Evolutionary conservation across 2,329 filamentous ascomycete species (phyloP), one percentile per base, ranked within the genome.

Genomic region (Macrophomina pseudophaseolina): DNA sequence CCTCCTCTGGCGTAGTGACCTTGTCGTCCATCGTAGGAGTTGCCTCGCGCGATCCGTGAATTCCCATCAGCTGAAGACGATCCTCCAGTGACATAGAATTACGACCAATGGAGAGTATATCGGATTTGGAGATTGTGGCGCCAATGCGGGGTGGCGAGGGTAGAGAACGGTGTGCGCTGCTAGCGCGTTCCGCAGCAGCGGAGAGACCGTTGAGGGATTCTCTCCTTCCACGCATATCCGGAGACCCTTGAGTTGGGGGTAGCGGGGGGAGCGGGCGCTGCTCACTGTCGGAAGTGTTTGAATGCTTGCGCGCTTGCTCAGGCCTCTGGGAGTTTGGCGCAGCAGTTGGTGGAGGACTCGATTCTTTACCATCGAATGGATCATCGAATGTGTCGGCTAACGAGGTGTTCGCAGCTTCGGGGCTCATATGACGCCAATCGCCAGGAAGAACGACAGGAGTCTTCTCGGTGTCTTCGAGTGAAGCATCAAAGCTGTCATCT

Each of bases 391-490:
- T 77, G 67, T 85, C 80, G 4, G 82, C 81, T 44, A 87, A 74
- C 30, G 84, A 83, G 14, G 80, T 84, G 69, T 87, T 83, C n/a
- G 83, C 86, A 28, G 78, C 87, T 72, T 84, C 88, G 76, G 80
- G 92, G 81, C 81, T 94, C 85, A 90, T 88, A 70, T 87, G 91
- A 69, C 91, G 89, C 95, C 95, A 99, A 76, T 97, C 93, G 73
- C 98, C 95, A 0, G 95, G 95, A 28, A 96, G 87, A n/a, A 99
- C 94, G 11, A 99, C 95, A 0, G 95, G 95, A 0, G 95, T 98
- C 83, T 98, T 98, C 74, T 97, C 93, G 5, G 93, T 94, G 74
- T 98, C 94, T 79, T 98, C 94, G 1, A 98, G 85, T 6, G 93
- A 97, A 14, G 92, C 94, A 79, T 98, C 94, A 72, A 98, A 98